Evolutionary conservation across 2,329 filamentous ascomycete species (phyloP), one percentile per base, ranked within the genome.

Genomic region (Cryphonectria parasitica): DNA sequence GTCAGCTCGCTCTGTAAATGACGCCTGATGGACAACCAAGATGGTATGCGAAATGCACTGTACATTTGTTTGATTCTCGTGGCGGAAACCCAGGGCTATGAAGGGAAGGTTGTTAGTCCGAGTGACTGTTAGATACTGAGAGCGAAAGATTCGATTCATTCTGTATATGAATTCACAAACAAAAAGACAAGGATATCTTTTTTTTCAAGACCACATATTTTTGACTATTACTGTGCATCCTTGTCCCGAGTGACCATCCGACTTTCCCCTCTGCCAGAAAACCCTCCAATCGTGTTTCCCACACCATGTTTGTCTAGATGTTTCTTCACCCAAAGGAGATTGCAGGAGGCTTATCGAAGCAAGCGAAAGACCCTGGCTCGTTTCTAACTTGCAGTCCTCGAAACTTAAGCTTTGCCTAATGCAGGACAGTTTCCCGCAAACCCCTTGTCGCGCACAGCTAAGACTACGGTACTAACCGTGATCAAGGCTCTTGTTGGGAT

Each of bases 111-210:
- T 45, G 15, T 28, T 19, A 25, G 60, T 28, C 58, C 34, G 2
- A 34, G 66, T 39, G 66, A 49, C 66, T 41, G 43, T 41, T 13
- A 31, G 7, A 31, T n/a, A 25, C 17, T 36, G 54, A 25, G 13
- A 25, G 45, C 45, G 1, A 41, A 41, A 25, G 60, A n/a, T 70
- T 70, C 64, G 31, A 45, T 70, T 70, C 25, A 15, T 56, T 4
- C 7, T 67, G 56, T 45, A 41, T 70, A 39, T 70, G 54, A 36
- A 56, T 28, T 54, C 45, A 49, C 54, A 39, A 11, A 61, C 25
- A 1, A 58, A 64, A 66, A 69, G 58, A 66, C 28, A 13, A 66
- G 1, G 22, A 25, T 62, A 1, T 49, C 22, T 49, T 49, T 49
- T n/a, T 49, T 6, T 49, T 49, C 25, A 17, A 58, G 8, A 31